A percentile compares a stretch with the other conserved stretches of the same genome.
phyloP scores from a whole-genome alignment of 2,329 filamentous ascomycete species.

The Pseudogymnoascus sp. region DNA sequence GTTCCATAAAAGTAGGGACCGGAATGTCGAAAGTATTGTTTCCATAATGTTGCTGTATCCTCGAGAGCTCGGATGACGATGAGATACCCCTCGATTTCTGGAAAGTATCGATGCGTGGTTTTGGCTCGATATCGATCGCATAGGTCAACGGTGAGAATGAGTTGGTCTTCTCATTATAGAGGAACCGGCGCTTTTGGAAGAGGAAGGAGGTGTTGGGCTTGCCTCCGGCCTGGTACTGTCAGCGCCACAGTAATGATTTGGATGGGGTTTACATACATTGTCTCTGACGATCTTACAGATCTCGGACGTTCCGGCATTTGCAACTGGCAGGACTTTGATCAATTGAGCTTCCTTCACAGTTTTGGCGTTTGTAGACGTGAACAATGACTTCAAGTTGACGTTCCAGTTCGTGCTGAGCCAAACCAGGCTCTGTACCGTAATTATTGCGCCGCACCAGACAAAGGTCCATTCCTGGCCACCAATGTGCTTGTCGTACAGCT shows the following conservation, averaged over 20 bases:
- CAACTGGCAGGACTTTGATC: conserved; percentile 86
- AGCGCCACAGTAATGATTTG: conserved; percentile 11
- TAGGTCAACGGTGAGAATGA: conserved; percentile 79
- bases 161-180: conserved; percentile 64
- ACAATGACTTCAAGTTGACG: conserved; percentile 72
- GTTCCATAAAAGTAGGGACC: conserved; percentile 86
- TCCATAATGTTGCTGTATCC: conserved; percentile 87
- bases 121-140: conserved; percentile 75
- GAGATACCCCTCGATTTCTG: conserved; percentile 72
- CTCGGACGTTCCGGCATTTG: conserved; percentile 82
- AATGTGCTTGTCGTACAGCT: conserved; percentile 85
- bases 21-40: conserved; percentile 96
- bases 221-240: conserved; percentile 49
- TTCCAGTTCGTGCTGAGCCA: conserved; percentile 99
- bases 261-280: conserved; percentile 39
- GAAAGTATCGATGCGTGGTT: conserved; percentile 69
- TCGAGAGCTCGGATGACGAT: conserved; percentile 65
- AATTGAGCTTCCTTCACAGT: conserved; percentile 66
- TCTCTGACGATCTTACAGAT: conserved; percentile 78
- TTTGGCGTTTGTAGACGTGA: conserved; percentile 67
- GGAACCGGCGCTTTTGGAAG: conserved; percentile 95
- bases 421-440: conserved; percentile 77
- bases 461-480: conserved; percentile 96
- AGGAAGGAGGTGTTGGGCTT: conserved; percentile 78
- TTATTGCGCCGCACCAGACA: conserved; percentile 81